A percentile compares a stretch with the other conserved stretches of the same genome.
These are phyloP conservation scores for Hypomyces perniciosus DNA, from an alignment of 2,329 filamentous ascomycete genomes.

Conservation along the genomic window DNA sequence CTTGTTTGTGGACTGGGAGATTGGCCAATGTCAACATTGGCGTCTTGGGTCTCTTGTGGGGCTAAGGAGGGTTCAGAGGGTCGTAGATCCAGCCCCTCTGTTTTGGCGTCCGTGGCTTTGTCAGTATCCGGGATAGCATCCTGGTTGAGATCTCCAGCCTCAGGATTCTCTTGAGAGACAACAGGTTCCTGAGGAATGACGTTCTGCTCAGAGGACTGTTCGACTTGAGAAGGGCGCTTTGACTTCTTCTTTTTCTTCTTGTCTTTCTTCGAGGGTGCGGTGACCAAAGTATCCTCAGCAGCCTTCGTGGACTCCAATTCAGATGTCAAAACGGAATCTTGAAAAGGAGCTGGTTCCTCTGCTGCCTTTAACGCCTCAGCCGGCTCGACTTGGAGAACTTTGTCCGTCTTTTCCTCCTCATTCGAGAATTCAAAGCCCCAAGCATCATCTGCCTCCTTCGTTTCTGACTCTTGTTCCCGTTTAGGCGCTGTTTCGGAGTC, in stretches of 20 bases:
- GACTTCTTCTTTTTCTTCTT: constrained; percentile 25
- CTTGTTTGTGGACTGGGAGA: neutral
- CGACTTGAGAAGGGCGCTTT: constrained; percentile 6
- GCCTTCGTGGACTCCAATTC: constrained; percentile 9
- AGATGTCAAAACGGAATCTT: constrained; percentile 10
- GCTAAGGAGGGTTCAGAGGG: neutral
- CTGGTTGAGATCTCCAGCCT: neutral
- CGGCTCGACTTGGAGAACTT: constrained; percentile 11
- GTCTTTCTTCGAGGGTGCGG: constrained; percentile 21
- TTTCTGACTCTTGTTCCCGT: constrained; percentile 10
- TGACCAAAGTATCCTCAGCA: constrained; percentile 6
- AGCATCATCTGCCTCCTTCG: constrained; percentile 10
- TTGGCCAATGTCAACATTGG: neutral
- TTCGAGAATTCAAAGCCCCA: constrained; percentile 14
- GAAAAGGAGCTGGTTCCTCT: constrained; percentile 8
- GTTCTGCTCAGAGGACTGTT: constrained; percentile 7
- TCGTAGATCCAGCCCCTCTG: neutral
- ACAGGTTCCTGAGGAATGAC: constrained; percentile 7
- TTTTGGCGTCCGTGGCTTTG: neutral
- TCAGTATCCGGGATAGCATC: neutral
- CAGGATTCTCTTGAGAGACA: constrained; percentile 2
- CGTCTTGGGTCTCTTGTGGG: neutral
- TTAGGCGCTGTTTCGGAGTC: neutral
- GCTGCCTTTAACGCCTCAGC: constrained; percentile 13
- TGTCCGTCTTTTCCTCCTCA: constrained; percentile 26